These are phyloP conservation scores for Wallemia mellicola DNA, from an alignment of 1,284 basidiomycete species.

Conservation along the genomic window DNA sequence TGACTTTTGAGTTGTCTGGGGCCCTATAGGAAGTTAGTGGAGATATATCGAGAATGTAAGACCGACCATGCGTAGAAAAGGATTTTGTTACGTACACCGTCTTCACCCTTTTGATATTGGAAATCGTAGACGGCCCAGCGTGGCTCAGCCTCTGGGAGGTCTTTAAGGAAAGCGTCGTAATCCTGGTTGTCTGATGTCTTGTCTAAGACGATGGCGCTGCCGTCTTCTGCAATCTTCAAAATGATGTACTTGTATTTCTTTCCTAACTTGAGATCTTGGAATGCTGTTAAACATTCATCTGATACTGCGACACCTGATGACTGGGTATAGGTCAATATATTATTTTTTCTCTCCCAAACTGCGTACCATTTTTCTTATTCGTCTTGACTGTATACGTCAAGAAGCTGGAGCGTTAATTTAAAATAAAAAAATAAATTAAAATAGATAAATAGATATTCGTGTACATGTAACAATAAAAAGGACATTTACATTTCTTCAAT, in stretches of 20 bases:
- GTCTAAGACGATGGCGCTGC: conserved; percentile 44
- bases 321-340: conserved; percentile 17
- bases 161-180: conserved; percentile 47
- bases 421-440: not conserved
- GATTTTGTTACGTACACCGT: conserved; percentile 68
- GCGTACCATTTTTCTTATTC: not conserved
- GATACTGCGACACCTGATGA: conserved; percentile 44
- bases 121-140: conserved; percentile 85
- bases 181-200: conserved; percentile 23
- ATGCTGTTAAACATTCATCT: conserved; percentile 29
- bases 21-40: conserved; percentile 25
- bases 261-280: conserved; percentile 46
- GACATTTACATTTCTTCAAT: not conserved
- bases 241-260: conserved; percentile 70
- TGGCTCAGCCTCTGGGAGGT: conserved; percentile 46
- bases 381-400: conserved; percentile 1
- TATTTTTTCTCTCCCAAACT: not conserved
- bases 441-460: not conserved
- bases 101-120: conserved; percentile 45
- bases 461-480: not conserved
- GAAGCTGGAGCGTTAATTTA: conserved; percentile 1
- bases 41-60: not conserved
- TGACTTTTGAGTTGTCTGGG: conserved; percentile 61
- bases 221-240: conserved; percentile 34
- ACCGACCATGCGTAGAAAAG: conserved; percentile 49